Evolutionary conservation across 108 stramenopile species (phyloP), one percentile per base, ranked within the genome.

Genomic region (Thalassiosira profunda): DNA sequence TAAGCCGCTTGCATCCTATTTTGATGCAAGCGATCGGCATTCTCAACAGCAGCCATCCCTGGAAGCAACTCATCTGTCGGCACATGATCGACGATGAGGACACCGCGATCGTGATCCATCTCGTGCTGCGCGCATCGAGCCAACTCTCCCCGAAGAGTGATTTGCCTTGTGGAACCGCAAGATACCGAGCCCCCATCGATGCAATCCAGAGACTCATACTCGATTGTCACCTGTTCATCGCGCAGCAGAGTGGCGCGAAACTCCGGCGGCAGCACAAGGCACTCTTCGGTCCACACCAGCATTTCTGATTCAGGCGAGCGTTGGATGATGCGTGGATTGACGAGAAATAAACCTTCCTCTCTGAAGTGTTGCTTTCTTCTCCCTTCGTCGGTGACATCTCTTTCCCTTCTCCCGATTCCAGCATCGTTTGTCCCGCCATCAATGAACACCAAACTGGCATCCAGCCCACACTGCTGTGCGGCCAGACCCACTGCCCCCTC

Each of bases 401-500:
- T 47, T 70, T 51, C 3, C 45, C 29, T 15, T 14, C 0, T 17
- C 14, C 28, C 17, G 21, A 1, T 59, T 15, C 23, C 14, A 51
- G 38, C n/a, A 8, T 14, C n/a, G 18, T 41, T 29, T 15, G 10
- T 49, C 5, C 54, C 55, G 12, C 57, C 61, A 42, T 85, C 79
- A 45, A 85, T 74, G 26, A 74, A 93, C 6, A 94, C 70, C 70
- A 94, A 72, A 33, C 84, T 76, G 7, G 64, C 85, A 64, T 91
- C 82, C n/a, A 94, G 67, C 7, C 93, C 93, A 61, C 90, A 91
- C 66, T 94, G 93, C 59, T 91, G 90, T 2, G 93, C 93, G 6
- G 93, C 93, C 34, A 94, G 63, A 26, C 93, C 93, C 5, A 94
- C 93, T 11, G 93, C 93, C 0, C 80, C 75, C 30, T 90, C 67